Base-by-base conservation (phyloP, 202 grass and related monocot genomes). In the Elaeis oleifera region DNA sequence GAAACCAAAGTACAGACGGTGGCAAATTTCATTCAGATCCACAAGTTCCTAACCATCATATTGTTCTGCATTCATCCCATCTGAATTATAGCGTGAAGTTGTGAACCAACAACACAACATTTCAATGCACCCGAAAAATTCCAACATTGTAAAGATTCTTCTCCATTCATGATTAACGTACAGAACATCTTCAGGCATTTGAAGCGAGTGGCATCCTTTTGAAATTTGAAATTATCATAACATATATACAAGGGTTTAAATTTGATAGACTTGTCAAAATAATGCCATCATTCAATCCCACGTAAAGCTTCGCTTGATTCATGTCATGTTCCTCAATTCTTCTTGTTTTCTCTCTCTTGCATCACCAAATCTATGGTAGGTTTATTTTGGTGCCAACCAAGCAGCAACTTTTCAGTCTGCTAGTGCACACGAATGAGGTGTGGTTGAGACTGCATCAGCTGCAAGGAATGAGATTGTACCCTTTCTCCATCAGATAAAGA, bases 151-250 rank as follows among this genome's bases (percentile, higher is more conserved):
- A 44, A 44, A 9, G 36, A 44, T 44, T 44, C 8, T 44, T 13
- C 8, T 13, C 36, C 36, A 39, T 39, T 39, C 36, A 27, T 64
- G 24, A 68, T 28, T 16, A 71, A 76, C 13, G 6, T 13, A 79
- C 79, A 79, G 36, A 23, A 15, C 72, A 50, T 83, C 84, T 76
- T 70, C 53, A 22, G 54, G 54, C 59, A 64, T 64, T 49, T 5
- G 74, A 81, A 78, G 78, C 51, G 56, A 78, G 70, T 78, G 74
- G 78, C 83, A 73, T 74, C 74, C 36, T 44, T 27, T 4, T 27
- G 36, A 13, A 44, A 5, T 14, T 44, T 44, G 36, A 61, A 52
- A 17, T 64, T 81, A 74, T 58, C 56, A 4, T 62, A 61, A 50
- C 56, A 74, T 70, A 65, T 64, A 67, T 59, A 50, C 27, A 49